Conservation (phyloP, 441 rosid genomes). For the Mallotus repandus region DNA sequence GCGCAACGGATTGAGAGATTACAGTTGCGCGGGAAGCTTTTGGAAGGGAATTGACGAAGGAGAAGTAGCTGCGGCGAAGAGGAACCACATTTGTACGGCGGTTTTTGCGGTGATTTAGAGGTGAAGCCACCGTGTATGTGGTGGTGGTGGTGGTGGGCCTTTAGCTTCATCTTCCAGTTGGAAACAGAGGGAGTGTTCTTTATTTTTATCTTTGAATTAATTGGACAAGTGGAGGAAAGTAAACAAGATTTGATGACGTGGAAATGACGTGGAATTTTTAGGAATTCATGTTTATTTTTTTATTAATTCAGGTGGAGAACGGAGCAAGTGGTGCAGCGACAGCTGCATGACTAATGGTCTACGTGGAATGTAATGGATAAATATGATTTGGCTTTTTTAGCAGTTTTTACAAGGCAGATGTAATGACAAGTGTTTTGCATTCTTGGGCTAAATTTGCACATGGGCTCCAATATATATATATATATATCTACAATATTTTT, state of each 20-base stretch:
- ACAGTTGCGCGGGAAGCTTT: not conserved
- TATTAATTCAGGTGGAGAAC: not conserved
- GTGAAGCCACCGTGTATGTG: not conserved
- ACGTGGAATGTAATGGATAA: not conserved
- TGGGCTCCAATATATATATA: no score
- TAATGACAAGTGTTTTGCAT: no score
- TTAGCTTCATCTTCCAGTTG: not conserved
- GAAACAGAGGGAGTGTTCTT: not conserved
- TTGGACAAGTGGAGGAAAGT: not conserved
- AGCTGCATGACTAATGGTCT: not conserved
- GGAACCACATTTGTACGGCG: not conserved
- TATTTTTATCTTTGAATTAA: not conserved
- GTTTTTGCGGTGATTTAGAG: constrained; percentile 7
- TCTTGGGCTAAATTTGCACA: no score
- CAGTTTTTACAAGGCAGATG: no score
- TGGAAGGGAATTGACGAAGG: not conserved
- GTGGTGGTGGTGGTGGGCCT: constrained; percentile 16
- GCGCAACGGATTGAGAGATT: constrained; percentile 1
- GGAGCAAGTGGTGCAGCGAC: not conserved
- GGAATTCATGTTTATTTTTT: not conserved
- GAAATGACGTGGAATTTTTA: not conserved
- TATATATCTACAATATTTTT: no score
- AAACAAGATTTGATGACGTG: constrained; percentile 6
- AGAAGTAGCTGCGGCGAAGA: not conserved
- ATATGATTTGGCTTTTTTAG: no score